Evolutionary conservation across 2,329 filamentous ascomycete species (phyloP), one percentile per base, ranked within the genome.

Genomic region (Cyphellophora attinorum): DNA sequence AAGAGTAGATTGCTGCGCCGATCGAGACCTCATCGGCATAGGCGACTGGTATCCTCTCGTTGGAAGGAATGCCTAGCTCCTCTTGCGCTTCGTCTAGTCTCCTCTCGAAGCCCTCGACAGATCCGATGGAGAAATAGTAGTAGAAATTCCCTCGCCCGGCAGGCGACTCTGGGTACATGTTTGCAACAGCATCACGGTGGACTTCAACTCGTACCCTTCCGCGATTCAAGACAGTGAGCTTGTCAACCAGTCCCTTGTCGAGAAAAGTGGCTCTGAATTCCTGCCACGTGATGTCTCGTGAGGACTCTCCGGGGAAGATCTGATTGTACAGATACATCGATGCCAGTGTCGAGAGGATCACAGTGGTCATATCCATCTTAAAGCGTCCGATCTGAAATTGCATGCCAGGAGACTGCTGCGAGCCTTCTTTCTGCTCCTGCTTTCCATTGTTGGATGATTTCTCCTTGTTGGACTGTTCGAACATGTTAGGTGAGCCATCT

Each of bases 41-140:
- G 52, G 81, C 83, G 39, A 98, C 84, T 0, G 91, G 89, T 50
- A 98, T 95, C 42, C 88, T 79, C 58, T 98, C 86, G n/a, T 74
- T 72, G 29, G 71, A 71, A 1, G 91, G 88, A 38, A 98, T 94
- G 27, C 76, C 78, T 19, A 98, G 73, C 54, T 95, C 83, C 35
- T 79, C 67, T 58, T 98, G 91, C 19, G 89, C 88, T 44, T 85
- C 76, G 42, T 96, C 89, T 35, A 98, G 65, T 54, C 81, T 80
- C 54, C 79, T 74, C 65, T 98, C 91, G 47, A 98, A 98, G 6
- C 81, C 80, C 45, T 98, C 89, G 17, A 93, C 76, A 1, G 88
- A 95, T 33, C 91, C 91, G 52, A 98, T 95, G 38, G 82, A 85
- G 69, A 98, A 96, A 62, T 85, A 88, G 62, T 94, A 95, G 62